These are phyloP conservation scores for Ceratobasidium sp. DNA, from an alignment of 1,284 basidiomycete species.

Conservation along the genomic window DNA sequence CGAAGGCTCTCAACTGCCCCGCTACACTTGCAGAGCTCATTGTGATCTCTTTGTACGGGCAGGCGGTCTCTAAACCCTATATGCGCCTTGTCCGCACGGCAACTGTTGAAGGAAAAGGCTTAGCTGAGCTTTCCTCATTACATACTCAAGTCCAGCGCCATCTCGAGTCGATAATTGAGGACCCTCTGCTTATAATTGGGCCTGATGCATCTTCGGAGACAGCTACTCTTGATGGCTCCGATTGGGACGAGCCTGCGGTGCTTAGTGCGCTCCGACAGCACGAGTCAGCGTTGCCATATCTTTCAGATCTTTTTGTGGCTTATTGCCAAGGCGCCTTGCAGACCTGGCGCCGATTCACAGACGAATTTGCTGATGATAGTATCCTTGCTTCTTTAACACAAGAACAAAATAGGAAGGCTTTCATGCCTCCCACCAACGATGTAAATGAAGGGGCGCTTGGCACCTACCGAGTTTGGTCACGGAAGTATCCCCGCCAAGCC, in stretches of 20 bases:
- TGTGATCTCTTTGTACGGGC: constrained; percentile 52
- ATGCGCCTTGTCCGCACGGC: constrained; percentile 49
- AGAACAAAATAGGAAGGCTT: constrained; percentile 50
- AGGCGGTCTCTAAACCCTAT: constrained; percentile 53
- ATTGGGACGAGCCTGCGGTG: constrained; percentile 48
- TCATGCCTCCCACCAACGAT: constrained; percentile 55
- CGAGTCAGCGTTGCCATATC: constrained; percentile 47
- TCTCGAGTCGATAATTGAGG: constrained; percentile 50
- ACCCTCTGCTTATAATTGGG: constrained; percentile 51
- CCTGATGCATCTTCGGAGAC: constrained; percentile 43
- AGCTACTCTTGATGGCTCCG: constrained; percentile 49
- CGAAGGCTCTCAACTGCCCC: constrained; percentile 50
- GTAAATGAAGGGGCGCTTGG: constrained; percentile 55
- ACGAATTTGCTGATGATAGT: constrained; percentile 46
- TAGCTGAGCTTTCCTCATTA: constrained; percentile 15
- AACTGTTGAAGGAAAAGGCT: constrained; percentile 27
- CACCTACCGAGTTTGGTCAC: constrained; percentile 28
- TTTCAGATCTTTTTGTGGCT: constrained; percentile 48
- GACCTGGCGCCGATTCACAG: constrained; percentile 51
- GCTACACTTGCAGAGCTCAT: constrained; percentile 55
- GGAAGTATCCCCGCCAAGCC: constrained; percentile 3
- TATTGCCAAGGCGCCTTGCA: constrained; percentile 51
- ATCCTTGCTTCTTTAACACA: constrained; percentile 35
- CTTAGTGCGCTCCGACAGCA: constrained; percentile 42
- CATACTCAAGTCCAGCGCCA: constrained; percentile 39